phyloP scores from a whole-genome alignment of 2,329 filamentous ascomycete species.

The Clarireedia paspali region DNA sequence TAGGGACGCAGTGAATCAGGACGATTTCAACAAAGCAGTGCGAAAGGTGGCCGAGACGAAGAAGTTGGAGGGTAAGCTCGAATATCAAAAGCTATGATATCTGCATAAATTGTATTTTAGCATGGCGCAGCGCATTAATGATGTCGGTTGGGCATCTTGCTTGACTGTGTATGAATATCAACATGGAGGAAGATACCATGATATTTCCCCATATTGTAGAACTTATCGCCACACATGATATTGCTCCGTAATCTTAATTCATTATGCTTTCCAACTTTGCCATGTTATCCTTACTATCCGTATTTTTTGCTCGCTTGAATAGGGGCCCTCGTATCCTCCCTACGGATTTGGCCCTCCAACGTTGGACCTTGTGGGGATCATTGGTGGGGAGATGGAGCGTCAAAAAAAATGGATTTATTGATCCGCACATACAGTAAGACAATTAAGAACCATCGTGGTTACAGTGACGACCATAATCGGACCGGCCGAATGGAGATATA shows the following conservation, averaged over 20 bases:
- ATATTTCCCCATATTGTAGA: neutral
- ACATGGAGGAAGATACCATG: constrained; percentile 10
- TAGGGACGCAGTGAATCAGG: constrained; percentile 90
- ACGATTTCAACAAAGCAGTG: constrained; percentile 99
- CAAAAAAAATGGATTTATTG: neutral
- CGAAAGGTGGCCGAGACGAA: constrained; percentile 95
- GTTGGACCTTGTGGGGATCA: constrained; percentile 1
- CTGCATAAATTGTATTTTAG: constrained; percentile 17
- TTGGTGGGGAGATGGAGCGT: neutral
- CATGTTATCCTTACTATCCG: neutral
- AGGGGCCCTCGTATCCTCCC: constrained; percentile 2
- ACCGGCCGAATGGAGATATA: neutral
- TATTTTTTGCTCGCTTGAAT: constrained; percentile 5
- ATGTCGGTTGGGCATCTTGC: constrained; percentile 16
- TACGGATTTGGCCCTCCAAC: neutral
- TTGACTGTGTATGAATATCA: constrained; percentile 27
- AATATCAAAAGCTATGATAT: constrained; percentile 85
- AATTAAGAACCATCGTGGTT: neutral
- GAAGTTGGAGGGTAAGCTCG: constrained; percentile 96
- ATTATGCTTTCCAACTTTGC: neutral
- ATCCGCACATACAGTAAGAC: neutral
- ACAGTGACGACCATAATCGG: neutral
- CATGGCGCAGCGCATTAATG: constrained; percentile 20
- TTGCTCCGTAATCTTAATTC: neutral
- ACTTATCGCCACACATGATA: neutral